Evolutionary conservation across 805 yeast genomes (phyloP).

Genomic region (Hanseniaspora clermontiae): DNA sequence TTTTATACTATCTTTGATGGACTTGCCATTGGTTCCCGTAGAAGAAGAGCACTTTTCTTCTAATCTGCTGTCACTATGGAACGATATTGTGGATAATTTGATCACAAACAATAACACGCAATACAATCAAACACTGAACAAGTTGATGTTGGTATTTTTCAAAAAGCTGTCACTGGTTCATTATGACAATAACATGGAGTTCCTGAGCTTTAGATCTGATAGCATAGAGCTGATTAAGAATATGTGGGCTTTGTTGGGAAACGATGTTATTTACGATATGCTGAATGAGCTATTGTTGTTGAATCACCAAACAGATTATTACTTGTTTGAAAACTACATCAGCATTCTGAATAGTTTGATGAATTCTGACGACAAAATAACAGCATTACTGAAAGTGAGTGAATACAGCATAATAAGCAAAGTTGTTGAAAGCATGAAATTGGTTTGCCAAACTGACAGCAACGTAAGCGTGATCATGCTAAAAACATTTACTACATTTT

Average conservation of each 20-base stretch:
- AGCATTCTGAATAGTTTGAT: neutral
- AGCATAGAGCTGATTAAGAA: conserved; percentile 67
- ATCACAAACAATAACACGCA: neutral
- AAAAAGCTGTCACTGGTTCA: neutral
- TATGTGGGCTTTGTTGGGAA: conserved; percentile 52
- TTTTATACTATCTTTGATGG: neutral
- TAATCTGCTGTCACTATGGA: neutral
- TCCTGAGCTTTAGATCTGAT: conserved; percentile 46
- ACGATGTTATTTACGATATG: neutral
- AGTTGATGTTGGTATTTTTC: neutral
- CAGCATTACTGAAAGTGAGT: conserved; percentile 20
- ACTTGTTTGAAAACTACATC: conserved; percentile 12
- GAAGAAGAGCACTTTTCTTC: neutral
- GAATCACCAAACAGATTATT: neutral
- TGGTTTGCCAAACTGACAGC: conserved; percentile 1
- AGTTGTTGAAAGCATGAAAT: conserved; percentile 18
- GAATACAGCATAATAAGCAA: conserved; percentile 15
- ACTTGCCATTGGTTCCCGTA: neutral
- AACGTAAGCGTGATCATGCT: conserved; percentile 16
- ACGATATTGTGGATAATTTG: neutral
- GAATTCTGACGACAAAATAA: conserved; percentile 17
- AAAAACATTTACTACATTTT: conserved; percentile 22
- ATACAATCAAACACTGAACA: neutral
- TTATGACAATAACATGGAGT: neutral
- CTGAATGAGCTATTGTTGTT: neutral